Evolutionary conservation across 2,329 filamentous ascomycete genomes (phyloP), one percentile per base, ranked within the genome.

Genomic region (Pseudocercospora fuligena): DNA sequence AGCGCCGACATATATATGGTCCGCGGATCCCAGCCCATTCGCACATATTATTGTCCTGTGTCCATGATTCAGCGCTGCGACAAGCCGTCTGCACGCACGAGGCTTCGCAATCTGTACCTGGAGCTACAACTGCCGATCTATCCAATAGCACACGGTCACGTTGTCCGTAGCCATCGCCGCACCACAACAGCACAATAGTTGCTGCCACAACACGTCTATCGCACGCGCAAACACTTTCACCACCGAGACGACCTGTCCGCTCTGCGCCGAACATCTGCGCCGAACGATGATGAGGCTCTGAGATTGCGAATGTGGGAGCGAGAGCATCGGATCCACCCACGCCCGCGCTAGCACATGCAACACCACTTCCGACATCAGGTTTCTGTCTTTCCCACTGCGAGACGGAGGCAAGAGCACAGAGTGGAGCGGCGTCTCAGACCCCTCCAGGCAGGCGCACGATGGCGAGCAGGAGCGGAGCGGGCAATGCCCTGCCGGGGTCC

Each of bases 401-500:
- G 21, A 23, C 47, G 21, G n/a, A 11, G 27, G 27, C 51, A 56
- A 36, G 23, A 29, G 59, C 59, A 46, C 14, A 43, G 16, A 43
- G 40, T 8, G 40, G 58, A 40, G 57, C 29, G 19, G 29, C 9
- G 21, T 46, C 36, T 16, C 40, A 23, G 21, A 27, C 23, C 36
- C 40, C 11, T n/a, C 16, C 23, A 56, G 16, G 51, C 51, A 21
- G 27, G 11, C 58, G 27, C 66, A 58, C 29, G 53, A 73, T 73
- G 72, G 71, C 73, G 16, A 60, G 66, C 36, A 72, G 71, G 64
- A 67, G 67, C 59, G 72, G 73, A 36, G 70, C 66, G 51, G 66
- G 65, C 60, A 68, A 74, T 40, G 76, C 77, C 40, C 69, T 67
- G 19, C 71, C 77, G 1, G 78, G 78, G 51, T 72, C 73, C 21